Evolutionary conservation across 2,329 filamentous ascomycete species (phyloP), one percentile per base, ranked within the genome.

Genomic region (Cladosporium sp.): DNA sequence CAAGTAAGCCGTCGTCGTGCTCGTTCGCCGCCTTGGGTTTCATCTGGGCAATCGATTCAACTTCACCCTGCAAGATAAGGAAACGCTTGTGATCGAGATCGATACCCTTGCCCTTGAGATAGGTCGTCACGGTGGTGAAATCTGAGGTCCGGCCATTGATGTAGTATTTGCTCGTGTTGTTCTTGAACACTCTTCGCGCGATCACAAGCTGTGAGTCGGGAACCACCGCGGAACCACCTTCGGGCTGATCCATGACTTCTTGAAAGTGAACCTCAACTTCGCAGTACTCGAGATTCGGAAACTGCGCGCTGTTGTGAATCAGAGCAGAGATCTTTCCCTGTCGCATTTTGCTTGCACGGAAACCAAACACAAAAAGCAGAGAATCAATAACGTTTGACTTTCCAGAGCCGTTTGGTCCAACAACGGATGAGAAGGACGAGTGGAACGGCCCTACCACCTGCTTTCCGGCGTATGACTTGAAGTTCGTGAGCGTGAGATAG

Each of bases 321-420:
- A 99, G 75, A 3, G 93, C 93, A 1, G 93, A 99, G 42, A 99
- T 90, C 73, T 99, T 99, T 64, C 93, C 93, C 69, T 99, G 93
- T 64, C 93, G 82, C 93, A 99, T 99, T 73, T 99, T 99, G 77
- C 92, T 97, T 37, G 93, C 93, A 54, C 93, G 85, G 74, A 99
- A 99, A 48, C 95, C 93, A 66, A 99, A 99, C n/a, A 99, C 93
- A 64, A 99, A 99, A 1, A 99, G 81, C 22, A 99, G 75, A 2
- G 93, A 96, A 70, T 99, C 93, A 65, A 99, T 99, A 55, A 99
- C 95, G 62, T 99, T 99, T 18, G 93, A 97, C 69, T 99, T 99
- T 53, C 93, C 93, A 9, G 93, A 99, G 54, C 93, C 93, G 67
- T 99, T 99, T 43, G 95, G 93, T 1, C 93, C 95, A 8, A 99